Evolutionary conservation across 768 basidiomycete species (phyloP).

Genomic region (Xanthoconium stramineum): DNA sequence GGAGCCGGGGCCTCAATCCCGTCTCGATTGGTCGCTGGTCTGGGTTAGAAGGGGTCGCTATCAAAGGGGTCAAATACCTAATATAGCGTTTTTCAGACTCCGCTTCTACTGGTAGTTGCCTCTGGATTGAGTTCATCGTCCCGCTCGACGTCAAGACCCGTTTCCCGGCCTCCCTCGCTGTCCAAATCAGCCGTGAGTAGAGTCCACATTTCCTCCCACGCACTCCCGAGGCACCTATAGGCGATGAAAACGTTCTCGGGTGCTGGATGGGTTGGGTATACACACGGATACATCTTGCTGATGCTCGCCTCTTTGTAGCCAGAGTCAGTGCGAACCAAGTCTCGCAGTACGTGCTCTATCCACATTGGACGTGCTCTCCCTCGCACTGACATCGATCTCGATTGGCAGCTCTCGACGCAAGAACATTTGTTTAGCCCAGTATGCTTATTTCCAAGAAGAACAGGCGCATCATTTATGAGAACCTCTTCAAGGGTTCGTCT

Average conservation of each 20-base stretch:
- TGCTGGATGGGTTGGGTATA: conserved; percentile 33
- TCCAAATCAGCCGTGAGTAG: conserved; percentile 23
- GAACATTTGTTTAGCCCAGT: conserved; percentile 37
- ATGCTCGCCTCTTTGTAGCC: conserved; percentile 21
- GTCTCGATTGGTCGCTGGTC: too few species aligned
- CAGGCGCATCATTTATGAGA: conserved; percentile 95
- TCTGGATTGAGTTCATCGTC: conserved; percentile 27
- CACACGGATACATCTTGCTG: conserved; percentile 30
- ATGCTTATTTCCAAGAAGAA: conserved; percentile 98
- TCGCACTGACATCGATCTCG: not conserved
- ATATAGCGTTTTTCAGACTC: conserved; percentile 22
- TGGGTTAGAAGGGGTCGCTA: too few species aligned
- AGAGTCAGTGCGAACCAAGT: conserved; percentile 34
- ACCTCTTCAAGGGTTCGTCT: conserved; percentile 94
- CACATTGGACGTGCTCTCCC: too few species aligned
- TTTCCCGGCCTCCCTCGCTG: conserved; percentile 26
- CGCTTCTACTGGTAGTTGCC: too few species aligned
- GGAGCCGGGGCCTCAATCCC: too few species aligned
- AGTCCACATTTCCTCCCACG: not conserved
- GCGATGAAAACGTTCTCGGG: not conserved
- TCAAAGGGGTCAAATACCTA: conserved; percentile 8
- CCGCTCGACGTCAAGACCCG: conserved; percentile 38
- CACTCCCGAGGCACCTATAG: conserved; percentile 4
- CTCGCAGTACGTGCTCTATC: conserved; percentile 34
- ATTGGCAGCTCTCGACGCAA: conserved; percentile 31